Evolutionary conservation across 1,284 basidiomycete species (phyloP), one percentile per base, ranked within the genome.

Genomic region (Wallemia ichthyophaga): DNA sequence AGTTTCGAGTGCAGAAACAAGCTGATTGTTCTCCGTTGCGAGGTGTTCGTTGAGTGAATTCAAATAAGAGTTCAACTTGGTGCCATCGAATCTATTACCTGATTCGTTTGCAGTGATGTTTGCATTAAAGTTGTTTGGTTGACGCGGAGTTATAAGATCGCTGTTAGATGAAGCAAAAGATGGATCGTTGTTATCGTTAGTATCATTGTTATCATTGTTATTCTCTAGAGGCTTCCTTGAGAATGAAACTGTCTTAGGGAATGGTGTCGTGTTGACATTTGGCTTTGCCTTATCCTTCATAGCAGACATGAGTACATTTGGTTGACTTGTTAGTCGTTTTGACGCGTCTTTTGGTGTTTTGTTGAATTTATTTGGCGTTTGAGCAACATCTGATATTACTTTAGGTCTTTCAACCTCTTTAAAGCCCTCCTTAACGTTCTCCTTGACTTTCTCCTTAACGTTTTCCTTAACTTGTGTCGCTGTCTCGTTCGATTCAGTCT

Each of bases 51-150:
- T 88, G 60, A 88, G 71, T 13, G 81, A 79, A 68, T 87, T 82
- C 64, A 88, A 67, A 67, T 87, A 88, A 5, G 75, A 74, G 63
- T 87, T 86, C 63, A 88, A 69, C 69, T 85, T 88, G 13, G 74
- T 74, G 1, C 81, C 81, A 67, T 88, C 83, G 69, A 87, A 86
- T 25, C 82, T 73, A 63, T 78, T 74, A 58, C 76, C 76, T 7
- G 83, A 86, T 17, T 82, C 82, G 65, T 88, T 88, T 37, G 78
- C 81, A 9, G 82, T 78, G 27, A 77, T 78, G 9, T 5, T 21
- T 21, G n/a, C 13, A n/a, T n/a, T n/a, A n/a, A n/a, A n/a, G n/a
- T n/a, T n/a, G n/a, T n/a, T n/a, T n/a, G n/a, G n/a, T 48, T 48
- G 37, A 3, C 37, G 37, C 64, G 84, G 79, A 3, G 80, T 78